Evolutionary conservation across 768 basidiomycete genomes (phyloP).

Genomic region (Lyophyllum decastes): DNA sequence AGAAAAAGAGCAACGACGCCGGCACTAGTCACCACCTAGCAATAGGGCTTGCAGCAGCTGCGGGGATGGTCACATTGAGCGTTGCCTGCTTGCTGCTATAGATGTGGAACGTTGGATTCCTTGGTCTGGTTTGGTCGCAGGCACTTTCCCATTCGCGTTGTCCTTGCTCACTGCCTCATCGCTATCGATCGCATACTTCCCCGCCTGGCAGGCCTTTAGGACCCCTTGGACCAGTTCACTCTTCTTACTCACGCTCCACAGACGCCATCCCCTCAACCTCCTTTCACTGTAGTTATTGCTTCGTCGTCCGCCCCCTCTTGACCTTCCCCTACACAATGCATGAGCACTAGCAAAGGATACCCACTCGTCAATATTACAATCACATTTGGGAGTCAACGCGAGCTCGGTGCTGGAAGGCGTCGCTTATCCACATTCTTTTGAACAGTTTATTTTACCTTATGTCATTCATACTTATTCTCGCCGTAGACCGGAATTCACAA

Average conservation of each 20-base stretch:
- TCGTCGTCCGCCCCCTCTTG: neutral
- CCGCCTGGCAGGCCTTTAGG: slow-evolving; percentile 12
- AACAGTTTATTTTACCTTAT: slow-evolving; percentile 7
- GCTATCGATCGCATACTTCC: slow-evolving; percentile 18
- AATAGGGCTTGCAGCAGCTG: slow-evolving; percentile 26
- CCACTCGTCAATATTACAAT: slow-evolving; percentile 15
- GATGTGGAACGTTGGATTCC: slow-evolving; percentile 10
- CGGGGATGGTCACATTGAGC: slow-evolving; percentile 29
- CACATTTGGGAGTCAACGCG: neutral
- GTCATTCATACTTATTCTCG: slow-evolving; percentile 2
- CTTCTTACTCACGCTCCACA: slow-evolving; percentile 1
- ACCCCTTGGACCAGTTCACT: slow-evolving; percentile 13
- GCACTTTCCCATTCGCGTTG: slow-evolving; percentile 9
- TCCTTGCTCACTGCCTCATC: slow-evolving; percentile 15
- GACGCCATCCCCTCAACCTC: neutral
- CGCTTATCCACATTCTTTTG: slow-evolving; percentile 11
- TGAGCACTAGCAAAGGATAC: slow-evolving; percentile 21
- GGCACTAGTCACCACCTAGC: slow-evolving; percentile 21
- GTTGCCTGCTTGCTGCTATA: slow-evolving; percentile 33
- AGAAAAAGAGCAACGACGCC: slow-evolving; percentile 24
- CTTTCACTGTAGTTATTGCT: slow-evolving; percentile 5
- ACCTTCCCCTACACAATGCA: slow-evolving; percentile 8
- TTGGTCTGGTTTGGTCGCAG: slow-evolving; percentile 11
- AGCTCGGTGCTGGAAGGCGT: neutral
- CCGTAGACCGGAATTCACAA: slow-evolving; percentile 17